phyloP scores from a whole-genome alignment of 805 yeast species.

The Diddensiella transvaalensis region DNA sequence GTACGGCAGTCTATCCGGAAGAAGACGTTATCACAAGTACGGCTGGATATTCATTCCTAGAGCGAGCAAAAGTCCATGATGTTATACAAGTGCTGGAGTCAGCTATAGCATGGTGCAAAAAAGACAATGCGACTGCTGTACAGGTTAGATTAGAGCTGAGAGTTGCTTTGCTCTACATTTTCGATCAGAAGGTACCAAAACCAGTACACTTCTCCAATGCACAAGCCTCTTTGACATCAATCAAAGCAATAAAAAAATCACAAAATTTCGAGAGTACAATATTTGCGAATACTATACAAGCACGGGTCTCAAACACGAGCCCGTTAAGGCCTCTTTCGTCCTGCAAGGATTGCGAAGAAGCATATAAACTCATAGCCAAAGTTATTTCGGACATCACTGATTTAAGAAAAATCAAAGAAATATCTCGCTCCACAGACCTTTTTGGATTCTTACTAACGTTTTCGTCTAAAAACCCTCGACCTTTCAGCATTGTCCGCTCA shows the following conservation, averaged over 20 bases:
- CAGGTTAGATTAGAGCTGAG: slow-evolving; percentile 46
- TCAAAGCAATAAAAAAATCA: background rate
- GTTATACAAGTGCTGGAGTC: slow-evolving; percentile 24
- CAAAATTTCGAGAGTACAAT: slow-evolving; percentile 5
- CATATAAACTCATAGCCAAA: slow-evolving; percentile 20
- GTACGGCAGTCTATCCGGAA: slow-evolving; percentile 30
- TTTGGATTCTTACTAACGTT: slow-evolving; percentile 31
- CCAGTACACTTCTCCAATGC: background rate
- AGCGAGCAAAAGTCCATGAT: slow-evolving; percentile 19
- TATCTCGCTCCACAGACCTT: slow-evolving; percentile 30
- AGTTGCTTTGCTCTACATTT: slow-evolving; percentile 24
- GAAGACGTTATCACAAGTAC: slow-evolving; percentile 41
- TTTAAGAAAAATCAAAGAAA: slow-evolving; percentile 13
- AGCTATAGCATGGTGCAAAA: slow-evolving; percentile 43
- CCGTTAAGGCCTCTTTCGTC: slow-evolving; percentile 26
- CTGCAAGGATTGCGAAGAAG: slow-evolving; percentile 16
- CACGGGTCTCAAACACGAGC: slow-evolving; percentile 25
- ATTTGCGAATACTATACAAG: slow-evolving; percentile 26
- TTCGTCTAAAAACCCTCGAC: slow-evolving; percentile 24
- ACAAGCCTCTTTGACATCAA: background rate
- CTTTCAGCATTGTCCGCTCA: slow-evolving; percentile 29
- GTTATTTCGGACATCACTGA: slow-evolving; percentile 20
- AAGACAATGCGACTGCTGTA: slow-evolving; percentile 34
- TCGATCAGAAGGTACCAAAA: slow-evolving; percentile 16
- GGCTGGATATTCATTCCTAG: slow-evolving; percentile 50